A percentile compares a stretch with the other conserved stretches of the same genome.
phyloP scores from a whole-genome alignment of 495 filamentous ascomycete genomes.

The Penicillium herquei region DNA sequence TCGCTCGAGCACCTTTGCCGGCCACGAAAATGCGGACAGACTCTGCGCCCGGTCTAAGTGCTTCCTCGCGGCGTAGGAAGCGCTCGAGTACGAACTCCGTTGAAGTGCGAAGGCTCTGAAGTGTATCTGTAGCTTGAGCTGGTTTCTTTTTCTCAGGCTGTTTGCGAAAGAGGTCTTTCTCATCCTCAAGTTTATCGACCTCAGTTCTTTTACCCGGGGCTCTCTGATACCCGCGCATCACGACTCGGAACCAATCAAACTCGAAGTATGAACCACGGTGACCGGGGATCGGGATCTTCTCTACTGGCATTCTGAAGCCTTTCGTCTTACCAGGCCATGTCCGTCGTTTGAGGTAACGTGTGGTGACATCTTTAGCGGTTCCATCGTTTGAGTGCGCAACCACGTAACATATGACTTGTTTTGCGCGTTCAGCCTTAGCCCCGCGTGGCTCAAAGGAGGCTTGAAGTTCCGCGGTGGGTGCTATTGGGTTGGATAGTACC shows the following conservation, averaged over 20 bases:
- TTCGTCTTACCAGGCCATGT: slow-evolving; percentile 89
- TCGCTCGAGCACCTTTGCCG: slow-evolving; percentile 64
- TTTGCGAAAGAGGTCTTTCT: slow-evolving; percentile 67
- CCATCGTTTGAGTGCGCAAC: slow-evolving; percentile 81
- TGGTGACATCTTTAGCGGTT: slow-evolving; percentile 92
- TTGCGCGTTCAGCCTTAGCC: slow-evolving; percentile 73
- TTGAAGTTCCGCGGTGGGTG: slow-evolving; percentile 65
- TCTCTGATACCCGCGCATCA: slow-evolving; percentile 72
- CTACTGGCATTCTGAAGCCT: slow-evolving; percentile 70
- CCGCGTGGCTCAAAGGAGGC: slow-evolving; percentile 80
- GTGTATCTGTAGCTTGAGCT: slow-evolving; percentile 67
- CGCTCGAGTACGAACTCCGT: slow-evolving; percentile 81
- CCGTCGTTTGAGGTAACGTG: slow-evolving; percentile 82
- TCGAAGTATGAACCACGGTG: slow-evolving; percentile 68
- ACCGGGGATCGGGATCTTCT: slow-evolving; percentile 78
- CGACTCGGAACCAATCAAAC: slow-evolving; percentile 82
- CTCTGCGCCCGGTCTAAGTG: slow-evolving; percentile 64
- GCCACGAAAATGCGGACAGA: slow-evolving; percentile 72
- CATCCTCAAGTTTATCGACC: slow-evolving; percentile 75
- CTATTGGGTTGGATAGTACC: slow-evolving; percentile 64
- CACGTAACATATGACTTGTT: slow-evolving; percentile 91
- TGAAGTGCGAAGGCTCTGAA: slow-evolving; percentile 84
- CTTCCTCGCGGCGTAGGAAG: slow-evolving; percentile 91
- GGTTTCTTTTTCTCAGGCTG: slow-evolving; percentile 69
- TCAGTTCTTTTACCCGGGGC: slow-evolving; percentile 57